These are phyloP conservation scores for Olyra latifolia DNA, from an alignment of 176 grass and related monocot species.

Conservation along the genomic window DNA sequence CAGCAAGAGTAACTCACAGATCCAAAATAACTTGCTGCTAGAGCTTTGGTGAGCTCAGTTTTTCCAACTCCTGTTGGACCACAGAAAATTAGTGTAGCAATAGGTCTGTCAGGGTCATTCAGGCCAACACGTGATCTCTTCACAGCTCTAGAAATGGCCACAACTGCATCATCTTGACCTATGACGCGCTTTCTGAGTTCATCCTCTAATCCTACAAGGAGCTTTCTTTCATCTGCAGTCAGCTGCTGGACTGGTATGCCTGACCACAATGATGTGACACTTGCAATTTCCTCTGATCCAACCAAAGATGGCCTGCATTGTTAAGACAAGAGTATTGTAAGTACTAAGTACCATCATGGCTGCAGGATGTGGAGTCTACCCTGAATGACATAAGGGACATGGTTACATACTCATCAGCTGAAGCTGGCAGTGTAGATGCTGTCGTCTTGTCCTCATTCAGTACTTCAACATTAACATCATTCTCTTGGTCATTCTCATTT, in stretches of 20 bases:
- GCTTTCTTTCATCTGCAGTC: slow-evolving; percentile 77
- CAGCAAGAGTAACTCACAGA: slow-evolving; percentile 58
- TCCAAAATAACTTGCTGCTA: slow-evolving; percentile 90
- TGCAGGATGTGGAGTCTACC: slow-evolving; percentile 13
- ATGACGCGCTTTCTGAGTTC: slow-evolving; percentile 85
- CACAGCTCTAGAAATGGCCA: slow-evolving; percentile 80
- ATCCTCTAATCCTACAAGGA: slow-evolving; percentile 77
- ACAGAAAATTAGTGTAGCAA: slow-evolving; percentile 88
- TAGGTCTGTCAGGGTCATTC: slow-evolving; percentile 84
- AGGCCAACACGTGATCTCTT: slow-evolving; percentile 86
- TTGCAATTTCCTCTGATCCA: slow-evolving; percentile 89
- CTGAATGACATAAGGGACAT: slow-evolving; percentile 35
- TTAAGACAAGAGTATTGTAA: slow-evolving; percentile 9
- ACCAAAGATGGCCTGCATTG: slow-evolving; percentile 59
- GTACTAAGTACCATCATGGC: not conserved
- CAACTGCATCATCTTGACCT: slow-evolving; percentile 93
- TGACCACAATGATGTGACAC: slow-evolving; percentile 86
- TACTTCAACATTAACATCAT: slow-evolving; percentile 33
- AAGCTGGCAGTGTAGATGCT: slow-evolving; percentile 26
- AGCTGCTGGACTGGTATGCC: slow-evolving; percentile 92
- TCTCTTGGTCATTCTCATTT: slow-evolving; percentile 53
- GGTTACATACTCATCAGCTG: slow-evolving; percentile 66
- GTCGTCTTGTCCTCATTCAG: slow-evolving; percentile 28
- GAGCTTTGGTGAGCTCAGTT: slow-evolving; percentile 85
- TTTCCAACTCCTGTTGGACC: slow-evolving; percentile 97